phyloP scores from a whole-genome alignment of 768 basidiomycete genomes.

The Kwoniella mangroviensis region DNA sequence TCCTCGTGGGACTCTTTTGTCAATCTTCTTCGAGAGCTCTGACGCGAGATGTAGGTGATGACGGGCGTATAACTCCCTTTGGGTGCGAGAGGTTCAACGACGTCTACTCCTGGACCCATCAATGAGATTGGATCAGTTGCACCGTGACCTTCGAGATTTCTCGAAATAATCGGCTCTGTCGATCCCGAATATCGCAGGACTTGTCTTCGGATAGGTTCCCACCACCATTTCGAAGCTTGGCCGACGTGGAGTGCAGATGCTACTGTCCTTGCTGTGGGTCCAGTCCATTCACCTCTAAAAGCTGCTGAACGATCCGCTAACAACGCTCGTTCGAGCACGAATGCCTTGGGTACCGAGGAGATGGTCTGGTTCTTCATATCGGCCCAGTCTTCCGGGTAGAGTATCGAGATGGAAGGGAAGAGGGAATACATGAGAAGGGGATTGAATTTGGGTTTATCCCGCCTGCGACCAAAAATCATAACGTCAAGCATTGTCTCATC shows the following conservation, averaged over 20 bases:
- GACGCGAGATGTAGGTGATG: constrained; percentile 89
- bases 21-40: constrained; percentile 77
- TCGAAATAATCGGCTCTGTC: constrained; percentile 46
- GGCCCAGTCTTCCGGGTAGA: constrained; percentile 75
- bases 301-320: constrained; percentile 78
- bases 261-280: constrained; percentile 70
- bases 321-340: constrained; percentile 72
- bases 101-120: constrained; percentile 20
- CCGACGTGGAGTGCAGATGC: constrained; percentile 64
- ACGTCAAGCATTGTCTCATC: background rate
- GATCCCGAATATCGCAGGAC: constrained; percentile 73
- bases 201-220: constrained; percentile 72
- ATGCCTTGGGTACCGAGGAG: constrained; percentile 60
- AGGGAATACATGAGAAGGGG: constrained; percentile 73
- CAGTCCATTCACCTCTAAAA: constrained; percentile 70
- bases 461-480: constrained; percentile 61
- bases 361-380: constrained; percentile 64
- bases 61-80: constrained; percentile 64
- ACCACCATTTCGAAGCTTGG: constrained; percentile 68
- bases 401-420: constrained; percentile 64
- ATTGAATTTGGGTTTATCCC: constrained; percentile 79
- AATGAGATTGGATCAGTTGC: constrained; percentile 45
- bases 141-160: constrained; percentile 52
- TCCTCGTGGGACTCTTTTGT: constrained; percentile 75
- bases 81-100: constrained; percentile 28